phyloP scores from a whole-genome alignment of 2,329 filamentous ascomycete species.

The Clarireedia hainanense region DNA sequence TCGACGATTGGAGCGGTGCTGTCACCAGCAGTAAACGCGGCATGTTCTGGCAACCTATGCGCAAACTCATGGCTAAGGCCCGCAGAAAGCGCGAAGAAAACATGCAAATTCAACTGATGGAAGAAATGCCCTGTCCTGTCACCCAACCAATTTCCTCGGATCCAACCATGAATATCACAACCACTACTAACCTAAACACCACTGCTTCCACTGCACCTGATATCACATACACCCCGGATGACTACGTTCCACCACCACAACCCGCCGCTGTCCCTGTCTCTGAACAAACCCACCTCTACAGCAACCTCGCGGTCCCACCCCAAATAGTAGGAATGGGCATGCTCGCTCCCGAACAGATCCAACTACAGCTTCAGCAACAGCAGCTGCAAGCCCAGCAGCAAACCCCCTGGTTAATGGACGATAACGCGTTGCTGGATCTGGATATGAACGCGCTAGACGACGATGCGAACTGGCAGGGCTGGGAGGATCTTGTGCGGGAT shows the following conservation, averaged over 20 bases:
- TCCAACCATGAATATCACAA: background rate
- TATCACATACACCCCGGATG: background rate
- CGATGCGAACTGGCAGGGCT: slow-evolving; percentile 28
- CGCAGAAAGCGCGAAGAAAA: slow-evolving; percentile 44
- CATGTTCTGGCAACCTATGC: slow-evolving; percentile 56
- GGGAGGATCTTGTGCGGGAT: slow-evolving; percentile 31
- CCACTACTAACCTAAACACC: background rate
- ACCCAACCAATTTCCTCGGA: background rate
- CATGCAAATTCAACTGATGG: slow-evolving; percentile 24
- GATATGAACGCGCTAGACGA: slow-evolving; percentile 25
- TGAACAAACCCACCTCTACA: background rate
- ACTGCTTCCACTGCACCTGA: background rate
- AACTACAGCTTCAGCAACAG: slow-evolving; percentile 19
- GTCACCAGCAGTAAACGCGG: slow-evolving; percentile 37
- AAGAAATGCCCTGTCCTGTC: background rate
- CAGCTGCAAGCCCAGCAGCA: slow-evolving; percentile 7
- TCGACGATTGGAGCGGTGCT: slow-evolving; percentile 19
- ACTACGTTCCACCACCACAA: background rate
- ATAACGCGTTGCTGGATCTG: slow-evolving; percentile 20
- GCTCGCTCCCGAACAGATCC: slow-evolving; percentile 19
- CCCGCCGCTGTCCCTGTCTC: background rate
- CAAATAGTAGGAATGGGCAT: slow-evolving; percentile 21
- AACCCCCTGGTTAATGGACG: slow-evolving; percentile 23
- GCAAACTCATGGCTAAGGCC: slow-evolving; percentile 53
- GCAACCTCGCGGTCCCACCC: slow-evolving; percentile 12